These are phyloP conservation scores for Gonium pectorale DNA, from an alignment of 139 green algal species.

Conservation along the genomic window DNA sequence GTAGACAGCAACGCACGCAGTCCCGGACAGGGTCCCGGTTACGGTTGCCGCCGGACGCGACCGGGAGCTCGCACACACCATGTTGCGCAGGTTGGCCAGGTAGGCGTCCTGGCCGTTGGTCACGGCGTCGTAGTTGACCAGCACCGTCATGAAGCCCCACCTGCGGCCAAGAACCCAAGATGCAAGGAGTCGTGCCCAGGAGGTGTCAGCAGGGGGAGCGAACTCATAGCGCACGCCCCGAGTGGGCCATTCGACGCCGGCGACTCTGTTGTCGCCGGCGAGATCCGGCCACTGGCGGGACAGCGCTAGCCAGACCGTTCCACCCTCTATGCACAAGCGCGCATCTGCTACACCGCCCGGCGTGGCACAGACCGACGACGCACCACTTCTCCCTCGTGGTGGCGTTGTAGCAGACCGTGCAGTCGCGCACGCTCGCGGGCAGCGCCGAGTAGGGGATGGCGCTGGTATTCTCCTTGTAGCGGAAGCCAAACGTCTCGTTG, in stretches of 20 bases:
- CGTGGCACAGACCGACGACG: not conserved
- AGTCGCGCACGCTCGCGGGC: conserved; percentile 13
- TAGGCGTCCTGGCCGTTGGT: conserved; percentile 9
- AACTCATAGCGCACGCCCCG: no score
- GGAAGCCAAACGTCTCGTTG: conserved; percentile 36
- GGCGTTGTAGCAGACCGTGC: conserved; percentile 46
- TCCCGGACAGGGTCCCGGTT: no score
- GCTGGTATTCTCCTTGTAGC: conserved; percentile 20
- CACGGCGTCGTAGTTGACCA: conserved; percentile 31
- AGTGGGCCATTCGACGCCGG: no score
- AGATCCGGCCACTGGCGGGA: no score
- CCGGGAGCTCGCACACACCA: not conserved
- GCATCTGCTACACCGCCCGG: not conserved
- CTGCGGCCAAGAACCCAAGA: not conserved
- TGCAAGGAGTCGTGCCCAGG: not conserved
- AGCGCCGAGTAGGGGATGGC: conserved; percentile 5
- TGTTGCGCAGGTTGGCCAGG: not conserved
- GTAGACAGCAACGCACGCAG: no score
- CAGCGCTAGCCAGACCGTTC: no score
- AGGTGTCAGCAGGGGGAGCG: not conserved
- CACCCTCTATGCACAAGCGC: not conserved
- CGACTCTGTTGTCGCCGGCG: no score
- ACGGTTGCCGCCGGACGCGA: not conserved
- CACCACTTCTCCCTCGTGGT: conserved; percentile 46
- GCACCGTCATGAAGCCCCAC: conserved; percentile 37